Evolutionary conservation across 352 stramenopile genomes (phyloP), one percentile per base, ranked within the genome.

Genomic region (Hyphochytrium catenoides): DNA sequence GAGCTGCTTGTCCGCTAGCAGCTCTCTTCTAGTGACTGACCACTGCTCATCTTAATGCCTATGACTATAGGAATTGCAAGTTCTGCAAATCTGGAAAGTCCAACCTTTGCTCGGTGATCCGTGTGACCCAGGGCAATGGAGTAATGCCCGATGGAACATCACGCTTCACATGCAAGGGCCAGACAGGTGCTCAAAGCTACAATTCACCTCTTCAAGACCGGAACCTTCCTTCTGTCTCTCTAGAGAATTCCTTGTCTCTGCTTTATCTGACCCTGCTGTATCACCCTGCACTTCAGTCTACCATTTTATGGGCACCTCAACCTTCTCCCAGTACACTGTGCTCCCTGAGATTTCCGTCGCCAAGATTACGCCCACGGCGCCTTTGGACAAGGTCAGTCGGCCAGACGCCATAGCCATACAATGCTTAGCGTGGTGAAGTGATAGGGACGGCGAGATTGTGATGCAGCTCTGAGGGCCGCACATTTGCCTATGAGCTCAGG

Each of bases 301-400:
- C 51, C 68, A 83, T 52, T 83, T 78, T 51, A 83, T 83, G 68
- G 68, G 68, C 23, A 83, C 66, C 26, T 79, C 65, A 18, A 79
- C 65, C 8, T 83, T 83, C 48, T 78, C 65, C 4, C 63, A 83
- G 56, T 83, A 81, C 62, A 83, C 68, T 5, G 68, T 83, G 44
- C 51, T 83, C 23, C 66, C 66, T 1, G 65, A 83, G 51, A 79
- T 79, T 36, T 68, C 65, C 14, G 64, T 79, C 16, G 68, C 65
- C 33, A 79, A 79, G 56, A 65, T 83, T 32, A 49, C 66, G 34
- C 38, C 57, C 21, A 49, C 56, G 12, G 68, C 68, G 0, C 63
- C 63, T 3, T 50, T 83, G 34, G 66, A 83, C 51, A 83, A 83
- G 55, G 66, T n/a, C n/a, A n/a, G n/a, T n/a, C n/a, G n/a, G n/a